A percentile compares a stretch with the other conserved stretches of the same genome.
Evolutionary conservation across 1,284 basidiomycete genomes (phyloP).

Genomic region (Coniophora puteana): DNA sequence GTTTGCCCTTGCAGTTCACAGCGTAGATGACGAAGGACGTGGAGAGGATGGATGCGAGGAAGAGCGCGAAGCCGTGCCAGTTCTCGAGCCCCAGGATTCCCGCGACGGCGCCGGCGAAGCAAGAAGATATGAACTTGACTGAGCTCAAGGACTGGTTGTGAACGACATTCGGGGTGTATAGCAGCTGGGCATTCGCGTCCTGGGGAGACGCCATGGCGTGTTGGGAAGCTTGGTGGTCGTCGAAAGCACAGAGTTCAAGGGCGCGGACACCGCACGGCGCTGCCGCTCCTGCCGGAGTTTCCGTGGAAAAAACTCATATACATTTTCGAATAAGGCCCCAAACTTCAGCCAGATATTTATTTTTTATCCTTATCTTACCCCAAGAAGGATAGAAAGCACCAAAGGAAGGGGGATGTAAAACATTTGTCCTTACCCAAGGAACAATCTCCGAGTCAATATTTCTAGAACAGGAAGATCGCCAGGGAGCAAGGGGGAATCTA

Average conservation of each 20-base stretch:
- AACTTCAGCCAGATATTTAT: not conserved
- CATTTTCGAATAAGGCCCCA: not conserved
- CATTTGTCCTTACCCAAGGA: no score
- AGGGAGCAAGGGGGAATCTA: no score
- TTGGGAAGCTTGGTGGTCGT: no score
- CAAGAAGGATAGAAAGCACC: no score
- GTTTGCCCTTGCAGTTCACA: constrained; percentile 67
- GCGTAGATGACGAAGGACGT: constrained; percentile 61
- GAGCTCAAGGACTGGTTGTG: constrained; percentile 64
- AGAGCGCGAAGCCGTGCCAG: constrained; percentile 76
- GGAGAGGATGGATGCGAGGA: constrained; percentile 62
- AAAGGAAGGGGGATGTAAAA: no score
- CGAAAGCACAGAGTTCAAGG: no score
- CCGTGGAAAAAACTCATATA: not conserved
- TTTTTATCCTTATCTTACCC: no score
- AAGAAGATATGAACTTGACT: constrained; percentile 75
- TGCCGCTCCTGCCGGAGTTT: constrained; percentile 1
- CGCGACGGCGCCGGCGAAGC: constrained; percentile 80
- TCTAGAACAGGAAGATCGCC: no score
- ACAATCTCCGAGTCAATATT: no score
- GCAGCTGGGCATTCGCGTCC: constrained; percentile 54
- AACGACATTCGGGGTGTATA: constrained; percentile 69
- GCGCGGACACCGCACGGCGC: constrained; percentile 1
- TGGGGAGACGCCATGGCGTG: constrained; percentile 28
- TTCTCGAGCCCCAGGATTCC: constrained; percentile 87